Evolutionary conservation across 192 early-diverging fungal species (phyloP), one percentile per base, ranked within the genome.

Genomic region (Coemansia sp.): DNA sequence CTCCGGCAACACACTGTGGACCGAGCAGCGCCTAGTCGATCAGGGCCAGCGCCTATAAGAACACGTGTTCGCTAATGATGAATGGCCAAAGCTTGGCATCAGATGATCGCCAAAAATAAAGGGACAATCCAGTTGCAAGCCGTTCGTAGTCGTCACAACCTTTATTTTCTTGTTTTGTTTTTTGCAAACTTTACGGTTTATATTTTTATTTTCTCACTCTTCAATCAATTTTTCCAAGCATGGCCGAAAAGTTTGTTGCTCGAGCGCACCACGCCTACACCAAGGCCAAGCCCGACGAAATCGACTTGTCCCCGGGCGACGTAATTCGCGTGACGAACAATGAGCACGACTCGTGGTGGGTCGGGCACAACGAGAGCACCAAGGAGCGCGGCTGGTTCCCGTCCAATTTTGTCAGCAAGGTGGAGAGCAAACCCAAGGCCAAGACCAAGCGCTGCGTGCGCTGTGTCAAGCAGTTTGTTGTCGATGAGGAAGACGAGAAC

Each of bases 1-100:
- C 76, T 85, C 74, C 32, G 95, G 95, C 19, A 86, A 87, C 60
- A 97, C 95, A 20, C 74, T 97, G 47, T 97, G 95, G 95, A 87
- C 93, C 62, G 95, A 97, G 70, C 86, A 87, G 51, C 74, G 86
- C 8, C 39, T 74, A 60, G 51, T 71, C 12, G 65, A 63, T 46
- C 22, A 79, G 45, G 74, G 74, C 38, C 70, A 24, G 15, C 79
- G 74, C 43, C 62, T 80, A 8, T 80, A 64, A 40, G 0, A 17
- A 14, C 46, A 49, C 46, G 37, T 36, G 22, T 42, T 24, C n/a
- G 35, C 31, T n/a, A n/a, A n/a, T n/a, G n/a, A n/a, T n/a, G n/a
- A n/a, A n/a, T n/a, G n/a, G n/a, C n/a, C 20, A 29, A 60, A 36
- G 57, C 31, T 6, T 22, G 61, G 31, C 41, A 29, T 60, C 40